phyloP scores from a whole-genome alignment of 352 stramenopile species.

The Globisporangium lucens region DNA sequence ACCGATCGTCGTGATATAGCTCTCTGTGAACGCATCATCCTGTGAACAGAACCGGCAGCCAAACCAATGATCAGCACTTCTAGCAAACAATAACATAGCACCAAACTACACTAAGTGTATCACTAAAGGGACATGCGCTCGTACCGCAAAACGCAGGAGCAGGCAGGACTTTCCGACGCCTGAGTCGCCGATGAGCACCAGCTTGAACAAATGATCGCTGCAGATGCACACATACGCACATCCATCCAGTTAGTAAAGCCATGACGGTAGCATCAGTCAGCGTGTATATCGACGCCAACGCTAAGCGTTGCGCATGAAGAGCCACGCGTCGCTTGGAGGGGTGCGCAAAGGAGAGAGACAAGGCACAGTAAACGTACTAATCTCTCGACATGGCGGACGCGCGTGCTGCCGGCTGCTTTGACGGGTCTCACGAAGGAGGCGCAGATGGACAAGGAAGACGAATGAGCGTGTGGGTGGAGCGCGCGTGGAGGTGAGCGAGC shows the following conservation, averaged over 20 bases:
- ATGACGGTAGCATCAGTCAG: conserved; percentile 10
- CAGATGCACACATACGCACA: background rate
- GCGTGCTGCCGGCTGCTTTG: background rate
- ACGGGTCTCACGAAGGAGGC: background rate
- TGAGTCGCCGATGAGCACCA: conserved; percentile 98
- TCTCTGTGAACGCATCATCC: conserved; percentile 98
- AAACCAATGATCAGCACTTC: background rate
- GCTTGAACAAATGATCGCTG: conserved; percentile 96
- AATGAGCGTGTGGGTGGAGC: background rate
- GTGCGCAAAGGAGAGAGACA: background rate
- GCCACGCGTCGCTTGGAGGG: conserved; percentile 16
- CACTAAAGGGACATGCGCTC: conserved; percentile 10
- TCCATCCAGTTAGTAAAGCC: background rate
- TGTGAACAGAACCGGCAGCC: conserved; percentile 15
- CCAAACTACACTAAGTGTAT: background rate
- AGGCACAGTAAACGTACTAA: conserved; percentile 42
- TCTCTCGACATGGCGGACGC: conserved; percentile 63
- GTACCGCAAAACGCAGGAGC: conserved; percentile 94
- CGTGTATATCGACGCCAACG: background rate
- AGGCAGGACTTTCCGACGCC: conserved; percentile 99
- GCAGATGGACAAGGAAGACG: background rate
- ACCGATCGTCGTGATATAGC: conserved; percentile 95
- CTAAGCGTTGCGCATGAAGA: background rate
- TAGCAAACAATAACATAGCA: background rate
- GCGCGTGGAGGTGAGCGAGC: background rate